These are phyloP conservation scores for Pseudogymnoascus verrucosus DNA, from an alignment of 2,329 filamentous ascomycete genomes.

Conservation along the genomic window DNA sequence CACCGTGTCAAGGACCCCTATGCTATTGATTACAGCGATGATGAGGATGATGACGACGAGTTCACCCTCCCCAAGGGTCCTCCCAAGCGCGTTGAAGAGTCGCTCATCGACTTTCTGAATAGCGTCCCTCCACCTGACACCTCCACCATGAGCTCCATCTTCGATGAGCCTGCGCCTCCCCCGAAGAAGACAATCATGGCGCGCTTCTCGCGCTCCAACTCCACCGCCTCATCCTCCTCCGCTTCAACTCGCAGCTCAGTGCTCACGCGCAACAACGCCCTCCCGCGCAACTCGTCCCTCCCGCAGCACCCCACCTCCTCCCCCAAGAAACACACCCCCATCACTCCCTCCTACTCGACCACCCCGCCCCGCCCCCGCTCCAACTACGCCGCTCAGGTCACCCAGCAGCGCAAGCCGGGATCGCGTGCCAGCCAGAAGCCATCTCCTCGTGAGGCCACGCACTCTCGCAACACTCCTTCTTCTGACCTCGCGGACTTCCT, in stretches of 20 bases:
- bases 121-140: constrained; percentile 56
- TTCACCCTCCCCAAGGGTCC: constrained; percentile 20
- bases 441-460: constrained; percentile 44
- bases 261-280: constrained; percentile 24
- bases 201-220: constrained; percentile 38
- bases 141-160: constrained; percentile 3
- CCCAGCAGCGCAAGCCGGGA: constrained; percentile 17
- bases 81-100: constrained; percentile 49
- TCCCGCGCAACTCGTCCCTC: constrained; percentile 23
- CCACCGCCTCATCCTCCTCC: constrained; percentile 8
- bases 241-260: constrained; percentile 31
- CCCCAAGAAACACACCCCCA: constrained; percentile 27
- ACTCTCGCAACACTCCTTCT: constrained; percentile 13
- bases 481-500: constrained; percentile 65
- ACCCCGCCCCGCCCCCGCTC: constrained; percentile 32
- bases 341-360: constrained; percentile 39
- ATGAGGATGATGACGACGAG: constrained; percentile 28
- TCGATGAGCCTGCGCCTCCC: constrained; percentile 3
- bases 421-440: constrained; percentile 41
- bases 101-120: constrained; percentile 64
- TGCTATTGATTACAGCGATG: constrained; percentile 68
- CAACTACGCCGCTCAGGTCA: constrained; percentile 20
- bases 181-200: constrained; percentile 46
- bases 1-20: constrained; percentile 81
- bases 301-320: constrained; percentile 28